Evolutionary conservation across 176 grass and related monocot genomes (phyloP).

Genomic region (Oryza glumipatula): DNA sequence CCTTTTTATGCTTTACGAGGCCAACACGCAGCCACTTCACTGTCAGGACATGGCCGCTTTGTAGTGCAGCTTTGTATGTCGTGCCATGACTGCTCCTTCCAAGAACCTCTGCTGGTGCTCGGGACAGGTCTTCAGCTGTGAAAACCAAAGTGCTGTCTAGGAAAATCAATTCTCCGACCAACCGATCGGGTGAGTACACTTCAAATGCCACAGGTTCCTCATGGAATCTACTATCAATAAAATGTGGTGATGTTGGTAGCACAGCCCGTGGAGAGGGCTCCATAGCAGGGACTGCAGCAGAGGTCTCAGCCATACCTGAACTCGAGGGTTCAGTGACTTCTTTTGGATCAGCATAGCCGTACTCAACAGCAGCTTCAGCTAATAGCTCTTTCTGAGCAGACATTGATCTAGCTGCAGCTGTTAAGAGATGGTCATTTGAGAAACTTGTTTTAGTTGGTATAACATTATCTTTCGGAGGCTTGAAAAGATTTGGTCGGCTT

Average conservation of each 20-base stretch:
- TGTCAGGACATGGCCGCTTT: constrained; percentile 74
- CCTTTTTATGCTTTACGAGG: constrained; percentile 87
- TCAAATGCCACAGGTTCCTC: constrained; percentile 67
- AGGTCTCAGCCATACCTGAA: constrained; percentile 51
- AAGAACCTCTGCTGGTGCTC: constrained; percentile 88
- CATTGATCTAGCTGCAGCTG: constrained; percentile 70
- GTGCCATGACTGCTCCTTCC: constrained; percentile 93
- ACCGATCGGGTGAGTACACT: constrained; percentile 86
- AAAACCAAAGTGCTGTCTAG: constrained; percentile 77
- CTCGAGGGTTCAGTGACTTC: constrained; percentile 47
- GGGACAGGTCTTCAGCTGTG: constrained; percentile 86
- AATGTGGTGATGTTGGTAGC: constrained; percentile 52
- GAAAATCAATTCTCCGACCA: constrained; percentile 86
- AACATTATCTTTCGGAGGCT: constrained; percentile 71
- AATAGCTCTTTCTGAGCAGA: constrained; percentile 86
- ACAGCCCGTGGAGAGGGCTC: constrained; percentile 50
- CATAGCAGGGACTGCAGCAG: constrained; percentile 32
- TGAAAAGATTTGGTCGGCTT: constrained; percentile 58
- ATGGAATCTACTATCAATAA: constrained; percentile 53
- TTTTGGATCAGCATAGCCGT: constrained; percentile 70
- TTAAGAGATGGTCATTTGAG: constrained; percentile 90
- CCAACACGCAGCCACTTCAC: constrained; percentile 94
- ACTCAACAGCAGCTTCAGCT: constrained; percentile 70
- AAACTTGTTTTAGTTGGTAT: constrained; percentile 80
- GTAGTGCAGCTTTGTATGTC: constrained; percentile 75